Evolutionary conservation across 441 rosid species (phyloP), one percentile per base, ranked within the genome.

Genomic region (Daphne laureola): DNA sequence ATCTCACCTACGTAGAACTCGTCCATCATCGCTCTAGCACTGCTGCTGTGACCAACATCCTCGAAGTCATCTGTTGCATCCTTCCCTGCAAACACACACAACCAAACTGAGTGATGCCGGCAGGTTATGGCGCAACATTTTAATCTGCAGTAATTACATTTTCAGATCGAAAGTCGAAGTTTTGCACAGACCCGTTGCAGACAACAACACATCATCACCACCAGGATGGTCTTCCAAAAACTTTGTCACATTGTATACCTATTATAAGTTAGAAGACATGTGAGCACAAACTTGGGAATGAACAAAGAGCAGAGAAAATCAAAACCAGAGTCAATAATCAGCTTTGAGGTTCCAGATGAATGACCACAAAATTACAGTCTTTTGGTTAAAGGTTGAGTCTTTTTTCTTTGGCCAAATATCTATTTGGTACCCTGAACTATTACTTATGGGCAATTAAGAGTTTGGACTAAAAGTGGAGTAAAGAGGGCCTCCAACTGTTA

Each of bases 201-300:
- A 73, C 68, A 92, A 74, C 72, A 92, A 78, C 38, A 89, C 96
- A 53, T 92, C 97, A 18, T 92, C 97, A 9, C 98, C 98, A 63
- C 97, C 97, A 46, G 98, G 98, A 77, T 89, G 97, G 63, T 92
- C 97, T 4, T 89, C 96, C 87, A 92, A 69, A 73, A 92, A 92
- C 62, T 86, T 86, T 17, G 98, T 92, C 72, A 92, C 97, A 67
- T 92, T 78, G 47, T 74, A 92, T 6, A 92, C 96, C 98, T 92
- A 68, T 44, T 53, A 46, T 40, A 63, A 31, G 35, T 63, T 13
- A 64, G 40, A 17, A 21, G 27, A 47, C 14, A 31, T 12, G 23
- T 17, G 57, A 52, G 25, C 38, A 6, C 9, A 7, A 21, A 31
- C 38, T 31, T 31, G 11, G 38, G 38, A 31, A 42, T 17, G 44